These are phyloP conservation scores for Coleophoma crateriformis DNA, from an alignment of 2,329 filamentous ascomycete genomes.

Conservation along the genomic window DNA sequence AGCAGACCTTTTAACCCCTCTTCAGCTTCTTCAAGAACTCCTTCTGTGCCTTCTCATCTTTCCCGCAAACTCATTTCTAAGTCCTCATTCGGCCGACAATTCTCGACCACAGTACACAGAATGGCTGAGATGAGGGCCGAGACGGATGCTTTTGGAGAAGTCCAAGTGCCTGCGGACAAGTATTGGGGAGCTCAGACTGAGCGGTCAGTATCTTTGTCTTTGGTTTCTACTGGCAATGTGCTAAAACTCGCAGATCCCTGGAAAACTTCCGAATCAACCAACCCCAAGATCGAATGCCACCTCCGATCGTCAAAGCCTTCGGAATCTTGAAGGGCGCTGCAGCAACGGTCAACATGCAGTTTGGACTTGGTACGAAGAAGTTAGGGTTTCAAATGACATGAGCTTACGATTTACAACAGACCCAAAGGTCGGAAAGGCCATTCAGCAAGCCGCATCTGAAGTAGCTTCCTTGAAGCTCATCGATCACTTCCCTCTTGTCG, in stretches of 20 bases:
- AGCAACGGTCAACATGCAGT: slow-evolving; percentile 92
- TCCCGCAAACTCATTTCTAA: slow-evolving; percentile 6
- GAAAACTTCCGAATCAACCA: slow-evolving; percentile 99
- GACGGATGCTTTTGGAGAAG: slow-evolving; percentile 95
- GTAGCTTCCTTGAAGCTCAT: slow-evolving; percentile 89
- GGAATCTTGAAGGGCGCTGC: slow-evolving; percentile 97
- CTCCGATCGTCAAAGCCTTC: slow-evolving; percentile 86
- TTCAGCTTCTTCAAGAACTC: slow-evolving; percentile 5
- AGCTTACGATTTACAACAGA: slow-evolving; percentile 45
- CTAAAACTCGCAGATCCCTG: slow-evolving; percentile 55
- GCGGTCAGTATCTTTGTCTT: slow-evolving; percentile 27
- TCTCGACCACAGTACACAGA: slow-evolving; percentile 23
- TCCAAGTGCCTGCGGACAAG: slow-evolving; percentile 85
- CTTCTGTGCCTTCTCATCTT: slow-evolving; percentile 4
- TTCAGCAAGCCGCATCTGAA: slow-evolving; percentile 89
- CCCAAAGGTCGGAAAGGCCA: slow-evolving; percentile 83
- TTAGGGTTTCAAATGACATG: slow-evolving; percentile 3
- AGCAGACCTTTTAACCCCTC: slow-evolving; percentile 4
- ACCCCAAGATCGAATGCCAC: slow-evolving; percentile 96
- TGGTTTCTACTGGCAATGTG: too few relatives aligned
- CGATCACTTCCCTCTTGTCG: slow-evolving; percentile 96
- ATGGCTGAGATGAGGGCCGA: slow-evolving; percentile 67
- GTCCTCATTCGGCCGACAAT: slow-evolving; percentile 15
- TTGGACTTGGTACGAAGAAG: slow-evolving; percentile 65
- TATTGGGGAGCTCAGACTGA: slow-evolving; percentile 99